Conservation (phyloP, 495 filamentous ascomycete species). For the Penicillium simplicissimum region DNA sequence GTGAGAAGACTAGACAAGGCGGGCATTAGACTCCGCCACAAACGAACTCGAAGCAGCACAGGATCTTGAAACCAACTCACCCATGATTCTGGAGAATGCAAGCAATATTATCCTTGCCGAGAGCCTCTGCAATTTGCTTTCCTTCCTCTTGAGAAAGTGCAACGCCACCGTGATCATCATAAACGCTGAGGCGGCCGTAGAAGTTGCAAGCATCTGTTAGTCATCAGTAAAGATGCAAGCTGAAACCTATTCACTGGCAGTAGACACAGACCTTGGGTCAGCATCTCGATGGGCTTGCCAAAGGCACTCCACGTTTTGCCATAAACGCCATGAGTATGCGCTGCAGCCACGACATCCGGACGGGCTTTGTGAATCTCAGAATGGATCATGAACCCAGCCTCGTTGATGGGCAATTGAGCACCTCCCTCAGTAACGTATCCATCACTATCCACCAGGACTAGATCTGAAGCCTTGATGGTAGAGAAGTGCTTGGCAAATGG, state of each 20-base stretch:
- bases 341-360: constrained; percentile 52
- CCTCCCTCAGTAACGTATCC: constrained; percentile 56
- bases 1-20: constrained; percentile 51
- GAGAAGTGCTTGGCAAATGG: constrained; percentile 62
- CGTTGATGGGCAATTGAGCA: constrained; percentile 54
- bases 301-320: constrained; percentile 51
- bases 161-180: constrained; percentile 54
- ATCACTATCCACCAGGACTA: constrained; percentile 52
- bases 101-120: constrained; percentile 63
- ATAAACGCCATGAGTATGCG: constrained; percentile 51
- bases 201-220: constrained; percentile 59
- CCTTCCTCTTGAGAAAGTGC: constrained; percentile 66
- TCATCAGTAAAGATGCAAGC: neutral
- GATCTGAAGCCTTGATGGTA: constrained; percentile 49
- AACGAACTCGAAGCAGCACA: neutral
- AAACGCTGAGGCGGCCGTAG: constrained; percentile 52
- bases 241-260: neutral
- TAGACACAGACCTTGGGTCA: constrained; percentile 42
- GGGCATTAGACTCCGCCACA: constrained; percentile 4
- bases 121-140: constrained; percentile 54
- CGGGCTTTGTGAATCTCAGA: constrained; percentile 52
- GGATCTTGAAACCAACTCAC: constrained; percentile 17
- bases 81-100: constrained; percentile 70
- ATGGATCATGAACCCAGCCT: constrained; percentile 71
- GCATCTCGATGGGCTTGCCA: constrained; percentile 50